Conservation (phyloP, 768 basidiomycete genomes). For the Tricholoma hemisulphureum region DNA sequence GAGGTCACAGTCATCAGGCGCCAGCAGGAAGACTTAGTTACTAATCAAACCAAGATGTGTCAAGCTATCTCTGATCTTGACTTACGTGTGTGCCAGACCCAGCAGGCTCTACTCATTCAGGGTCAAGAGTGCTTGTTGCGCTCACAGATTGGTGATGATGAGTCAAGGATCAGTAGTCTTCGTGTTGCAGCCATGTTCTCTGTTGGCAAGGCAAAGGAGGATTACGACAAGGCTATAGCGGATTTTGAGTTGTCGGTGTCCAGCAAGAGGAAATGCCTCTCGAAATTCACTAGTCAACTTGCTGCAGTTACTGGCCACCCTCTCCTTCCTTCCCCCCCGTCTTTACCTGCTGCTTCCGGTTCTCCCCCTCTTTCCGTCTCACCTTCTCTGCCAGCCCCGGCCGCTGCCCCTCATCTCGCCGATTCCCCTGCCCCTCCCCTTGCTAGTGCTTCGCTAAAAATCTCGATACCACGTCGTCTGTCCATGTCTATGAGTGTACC, state of each 20-base stretch:
- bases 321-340: not conserved
- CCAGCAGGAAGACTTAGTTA: not conserved
- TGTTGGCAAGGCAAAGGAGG: not conserved
- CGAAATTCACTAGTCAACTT: not conserved
- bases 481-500: not conserved
- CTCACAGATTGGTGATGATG: not conserved
- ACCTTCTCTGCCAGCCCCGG: not conserved
- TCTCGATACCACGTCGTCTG: not conserved
- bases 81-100: not conserved
- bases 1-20: not conserved
- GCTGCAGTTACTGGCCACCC: not conserved
- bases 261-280: not conserved
- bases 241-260: not conserved
- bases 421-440: not conserved
- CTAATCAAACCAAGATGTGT: not conserved
- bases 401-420: not conserved
- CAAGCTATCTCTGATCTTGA: not conserved
- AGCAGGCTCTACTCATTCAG: slow-evolving; percentile 3
- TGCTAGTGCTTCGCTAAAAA: not conserved
- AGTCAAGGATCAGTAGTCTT: not conserved
- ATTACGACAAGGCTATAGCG: not conserved
- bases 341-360: not conserved
- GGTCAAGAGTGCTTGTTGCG: not conserved
- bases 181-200: not conserved
- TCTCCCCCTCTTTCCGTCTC: not conserved